Evolutionary conservation across 1,284 basidiomycete genomes (phyloP).

Genomic region (Cystobasidium sp.): DNA sequence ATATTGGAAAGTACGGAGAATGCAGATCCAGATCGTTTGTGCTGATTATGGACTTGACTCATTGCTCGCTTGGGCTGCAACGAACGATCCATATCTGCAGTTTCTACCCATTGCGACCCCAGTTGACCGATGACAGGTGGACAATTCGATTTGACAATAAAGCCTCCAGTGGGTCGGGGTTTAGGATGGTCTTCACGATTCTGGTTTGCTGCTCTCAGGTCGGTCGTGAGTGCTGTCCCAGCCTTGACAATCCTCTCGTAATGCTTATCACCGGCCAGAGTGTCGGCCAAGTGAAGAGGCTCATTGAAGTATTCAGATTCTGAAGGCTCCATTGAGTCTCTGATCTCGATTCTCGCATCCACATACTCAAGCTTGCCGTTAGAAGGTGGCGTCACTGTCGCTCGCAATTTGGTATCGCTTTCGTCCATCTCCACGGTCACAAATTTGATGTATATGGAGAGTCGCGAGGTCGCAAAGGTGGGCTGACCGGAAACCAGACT

Average conservation of each 20-base stretch:
- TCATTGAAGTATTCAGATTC: constrained; percentile 23
- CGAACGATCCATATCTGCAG: neutral
- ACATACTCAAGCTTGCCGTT: constrained; percentile 32
- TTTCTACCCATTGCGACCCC: constrained; percentile 23
- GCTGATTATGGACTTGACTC: constrained; percentile 18
- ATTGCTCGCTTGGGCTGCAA: constrained; percentile 7
- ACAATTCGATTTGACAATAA: constrained; percentile 34
- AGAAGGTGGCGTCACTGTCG: constrained; percentile 7
- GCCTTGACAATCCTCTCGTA: constrained; percentile 40
- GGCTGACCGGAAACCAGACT: constrained; percentile 34
- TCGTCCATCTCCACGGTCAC: constrained; percentile 26
- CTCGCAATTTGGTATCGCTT: constrained; percentile 25
- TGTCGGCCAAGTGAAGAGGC: constrained; percentile 35
- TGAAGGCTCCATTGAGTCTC: constrained; percentile 28
- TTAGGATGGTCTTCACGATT: constrained; percentile 40
- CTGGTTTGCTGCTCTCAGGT: constrained; percentile 34
- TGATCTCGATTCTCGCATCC: constrained; percentile 35
- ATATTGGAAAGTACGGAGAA: constrained; percentile 14
- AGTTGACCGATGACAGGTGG: constrained; percentile 38
- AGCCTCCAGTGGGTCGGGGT: constrained; percentile 36
- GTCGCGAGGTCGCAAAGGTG: constrained; percentile 23
- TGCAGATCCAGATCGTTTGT: constrained; percentile 11
- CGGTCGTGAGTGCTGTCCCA: constrained; percentile 28
- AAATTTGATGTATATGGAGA: constrained; percentile 33
- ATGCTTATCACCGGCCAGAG: constrained; percentile 34